A percentile compares a stretch with the other conserved stretches of the same genome.
phyloP scores from a whole-genome alignment of 139 green algal species.

The Chlamydomonas incerta region DNA sequence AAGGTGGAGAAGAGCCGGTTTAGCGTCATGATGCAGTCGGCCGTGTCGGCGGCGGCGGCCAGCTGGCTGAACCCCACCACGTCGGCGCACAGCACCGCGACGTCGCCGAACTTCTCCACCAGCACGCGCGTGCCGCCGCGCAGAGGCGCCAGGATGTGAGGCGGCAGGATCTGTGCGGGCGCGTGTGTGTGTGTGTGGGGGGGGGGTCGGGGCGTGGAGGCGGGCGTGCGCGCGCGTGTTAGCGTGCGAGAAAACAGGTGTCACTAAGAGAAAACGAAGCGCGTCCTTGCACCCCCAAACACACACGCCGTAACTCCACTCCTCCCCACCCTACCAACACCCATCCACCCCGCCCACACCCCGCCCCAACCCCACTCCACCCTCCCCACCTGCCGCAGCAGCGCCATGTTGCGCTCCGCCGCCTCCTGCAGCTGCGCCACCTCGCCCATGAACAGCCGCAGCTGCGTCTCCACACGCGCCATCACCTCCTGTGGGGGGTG shows the following conservation, averaged over 20 bases:
- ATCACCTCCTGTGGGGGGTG: conserved; percentile 41
- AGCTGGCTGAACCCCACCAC: conserved; percentile 40
- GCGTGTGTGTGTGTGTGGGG: too few species aligned
- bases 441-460: conserved; percentile 61
- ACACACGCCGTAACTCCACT: too few species aligned
- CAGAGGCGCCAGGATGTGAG: conserved; percentile 48
- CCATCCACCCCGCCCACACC: too few species aligned
- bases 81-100: conserved; percentile 40
- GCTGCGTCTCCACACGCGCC: conserved; percentile 60
- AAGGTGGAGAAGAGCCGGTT: conserved; percentile 51
- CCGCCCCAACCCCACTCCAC: too few species aligned
- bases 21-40: conserved; percentile 53
- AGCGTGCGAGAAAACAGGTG: too few species aligned
- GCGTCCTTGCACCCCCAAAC: too few species aligned
- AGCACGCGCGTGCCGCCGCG: conserved; percentile 46
- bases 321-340: background rate
- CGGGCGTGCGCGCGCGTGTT: too few species aligned
- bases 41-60: conserved; percentile 37
- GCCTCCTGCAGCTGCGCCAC: conserved; percentile 57
- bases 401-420: conserved; percentile 53
- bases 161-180: conserved; percentile 46
- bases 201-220: too few species aligned
- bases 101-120: conserved; percentile 53
- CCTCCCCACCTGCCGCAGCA: conserved; percentile 44
- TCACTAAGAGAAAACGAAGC: too few species aligned